Evolutionary conservation across 345 rosid species (phyloP).

Genomic region (Syzygium aromaticum): DNA sequence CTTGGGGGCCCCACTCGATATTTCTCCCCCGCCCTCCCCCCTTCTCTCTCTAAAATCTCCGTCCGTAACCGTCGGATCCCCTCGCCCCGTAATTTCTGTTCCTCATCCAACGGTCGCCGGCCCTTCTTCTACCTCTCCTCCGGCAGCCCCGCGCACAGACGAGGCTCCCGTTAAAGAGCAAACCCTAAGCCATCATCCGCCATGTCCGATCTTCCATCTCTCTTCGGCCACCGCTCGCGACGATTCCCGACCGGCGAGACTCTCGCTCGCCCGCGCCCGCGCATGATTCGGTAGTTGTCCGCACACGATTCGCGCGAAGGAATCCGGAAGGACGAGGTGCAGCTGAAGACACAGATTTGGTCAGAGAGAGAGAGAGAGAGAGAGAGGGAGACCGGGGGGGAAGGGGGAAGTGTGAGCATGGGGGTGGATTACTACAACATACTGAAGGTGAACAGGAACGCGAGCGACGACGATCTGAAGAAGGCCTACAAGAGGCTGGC

Average conservation of each 20-base stretch:
- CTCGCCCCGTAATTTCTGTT: background rate
- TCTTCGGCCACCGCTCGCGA: background rate
- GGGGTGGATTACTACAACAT: constrained; percentile 94
- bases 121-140: background rate
- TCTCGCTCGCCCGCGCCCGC: background rate
- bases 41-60: background rate
- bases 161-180: background rate
- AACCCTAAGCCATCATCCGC: background rate
- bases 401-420: constrained; percentile 16
- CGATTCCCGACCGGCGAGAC: background rate
- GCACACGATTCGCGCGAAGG: background rate
- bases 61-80: background rate
- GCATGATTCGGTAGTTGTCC: background rate
- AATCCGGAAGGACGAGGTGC: background rate
- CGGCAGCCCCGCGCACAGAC: background rate
- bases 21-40: background rate
- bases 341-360: background rate
- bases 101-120: background rate
- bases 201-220: background rate
- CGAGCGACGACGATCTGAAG: constrained; percentile 76
- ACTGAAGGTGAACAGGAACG: constrained; percentile 80
- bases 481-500: constrained; percentile 88
- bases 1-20: background rate
- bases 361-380: background rate
- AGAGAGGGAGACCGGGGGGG: background rate